A percentile compares a stretch with the other conserved stretches of the same genome.
Conservation (phyloP, 1,139 yeast genomes). For the Sugiyamaella pinicola region DNA sequence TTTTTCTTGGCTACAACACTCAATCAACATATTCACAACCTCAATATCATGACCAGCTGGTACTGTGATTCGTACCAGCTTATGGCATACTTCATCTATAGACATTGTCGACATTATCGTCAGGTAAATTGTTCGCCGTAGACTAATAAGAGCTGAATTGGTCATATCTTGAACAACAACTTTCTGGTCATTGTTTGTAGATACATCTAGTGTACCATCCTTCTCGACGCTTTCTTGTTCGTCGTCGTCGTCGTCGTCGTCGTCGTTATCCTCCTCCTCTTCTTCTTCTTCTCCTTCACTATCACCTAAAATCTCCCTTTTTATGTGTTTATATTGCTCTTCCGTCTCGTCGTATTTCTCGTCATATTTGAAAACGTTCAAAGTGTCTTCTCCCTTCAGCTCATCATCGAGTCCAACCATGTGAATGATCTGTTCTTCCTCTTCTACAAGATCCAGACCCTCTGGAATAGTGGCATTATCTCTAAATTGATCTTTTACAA, state of each 20-base stretch:
- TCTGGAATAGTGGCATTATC: constrained; percentile 48
- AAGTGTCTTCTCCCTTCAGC: constrained; percentile 50
- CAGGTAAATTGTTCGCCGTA: constrained; percentile 74
- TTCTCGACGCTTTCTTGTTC: constrained; percentile 17
- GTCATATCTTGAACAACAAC: constrained; percentile 64
- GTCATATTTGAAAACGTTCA: constrained; percentile 59
- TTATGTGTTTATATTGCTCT: constrained; percentile 46
- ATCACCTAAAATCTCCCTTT: constrained; percentile 51
- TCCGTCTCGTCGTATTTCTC: constrained; percentile 56
- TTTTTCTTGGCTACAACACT: constrained; percentile 84
- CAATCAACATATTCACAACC: constrained; percentile 74
- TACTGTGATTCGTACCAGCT: constrained; percentile 53
- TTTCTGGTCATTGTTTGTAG: constrained; percentile 19
- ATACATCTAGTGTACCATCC: constrained; percentile 10
- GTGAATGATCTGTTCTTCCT: constrained; percentile 64
- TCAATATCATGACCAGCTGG: constrained; percentile 43
- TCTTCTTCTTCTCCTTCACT: constrained; percentile 33
- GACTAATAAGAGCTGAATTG: constrained; percentile 59
- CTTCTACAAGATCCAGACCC: constrained; percentile 63
- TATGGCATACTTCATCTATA: constrained; percentile 91
- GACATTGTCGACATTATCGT: constrained; percentile 92
- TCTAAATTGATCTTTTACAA: constrained; percentile 53
- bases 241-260: constrained; percentile 31
- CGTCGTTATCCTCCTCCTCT: constrained; percentile 25
- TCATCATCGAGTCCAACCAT: constrained; percentile 56